Percentiles rank a stretch among this genome's conserved stretches.
Conservation (phyloP, 2,329 filamentous ascomycete genomes). For the Stachybotrys chlorohalonatus region DNA sequence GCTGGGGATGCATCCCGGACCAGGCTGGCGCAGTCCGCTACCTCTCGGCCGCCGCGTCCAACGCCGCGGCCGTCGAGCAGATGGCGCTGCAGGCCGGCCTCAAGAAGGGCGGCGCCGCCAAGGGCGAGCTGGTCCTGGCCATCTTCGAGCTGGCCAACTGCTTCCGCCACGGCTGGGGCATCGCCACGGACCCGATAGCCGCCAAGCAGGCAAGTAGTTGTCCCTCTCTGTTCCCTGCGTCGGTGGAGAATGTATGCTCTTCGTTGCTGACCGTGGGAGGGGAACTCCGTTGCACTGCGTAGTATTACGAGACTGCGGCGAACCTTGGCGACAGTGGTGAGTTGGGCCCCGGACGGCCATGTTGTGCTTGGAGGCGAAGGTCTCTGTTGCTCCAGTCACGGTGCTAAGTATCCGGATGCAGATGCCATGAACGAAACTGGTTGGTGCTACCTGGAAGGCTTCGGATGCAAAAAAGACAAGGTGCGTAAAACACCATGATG, state of each 20-base stretch:
- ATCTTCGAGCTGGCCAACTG: constrained; percentile 92
- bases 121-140: constrained; percentile 90
- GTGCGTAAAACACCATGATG: constrained; percentile 44
- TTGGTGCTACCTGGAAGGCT: constrained; percentile 96
- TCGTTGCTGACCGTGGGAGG: background rate
- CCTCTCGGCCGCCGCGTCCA: constrained; percentile 80
- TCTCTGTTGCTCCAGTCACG: background rate
- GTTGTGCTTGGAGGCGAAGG: background rate
- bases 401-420: constrained; percentile 16
- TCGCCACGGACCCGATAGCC: constrained; percentile 75
- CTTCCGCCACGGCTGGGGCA: constrained; percentile 92
- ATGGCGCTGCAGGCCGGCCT: constrained; percentile 78
- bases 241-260: background rate
- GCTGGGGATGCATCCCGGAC: constrained; percentile 78
- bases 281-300: constrained; percentile 8
- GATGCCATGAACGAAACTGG: constrained; percentile 97
- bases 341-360: constrained; percentile 14
- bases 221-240: background rate
- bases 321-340: constrained; percentile 82
- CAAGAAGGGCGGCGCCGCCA: constrained; percentile 88
- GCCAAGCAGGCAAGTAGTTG: constrained; percentile 54
- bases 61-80: constrained; percentile 79
- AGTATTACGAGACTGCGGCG: constrained; percentile 97
- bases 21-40: constrained; percentile 69
- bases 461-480: constrained; percentile 97